Evolutionary conservation across 1,284 basidiomycete species (phyloP), one percentile per base, ranked within the genome.

Genomic region (Coniferiporia weirii): DNA sequence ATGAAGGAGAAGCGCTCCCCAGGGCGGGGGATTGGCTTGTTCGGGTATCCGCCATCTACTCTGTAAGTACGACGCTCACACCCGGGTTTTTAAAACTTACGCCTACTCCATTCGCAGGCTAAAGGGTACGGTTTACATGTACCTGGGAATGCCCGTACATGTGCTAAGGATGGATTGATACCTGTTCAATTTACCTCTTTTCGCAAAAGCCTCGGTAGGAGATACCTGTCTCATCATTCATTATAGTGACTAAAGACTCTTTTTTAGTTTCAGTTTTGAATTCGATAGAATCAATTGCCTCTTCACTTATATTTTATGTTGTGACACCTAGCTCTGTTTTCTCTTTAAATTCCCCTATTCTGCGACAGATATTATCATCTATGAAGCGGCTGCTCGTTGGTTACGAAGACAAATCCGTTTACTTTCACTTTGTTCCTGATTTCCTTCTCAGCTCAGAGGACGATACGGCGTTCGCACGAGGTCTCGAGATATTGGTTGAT

Each of bases 401-500:
- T 71, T 73, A 27, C 75, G 75, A 61, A 65, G 76, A 1, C 74
- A 77, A 51, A 72, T 10, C 79, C 57, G 71, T 81, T 15, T 72
- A 84, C 22, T 80, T 88, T 54, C 87, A 91, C 62, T 81, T 91
- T 56, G 73, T 93, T 44, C 86, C 91, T 1, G 83, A 89, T 58
- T 74, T 81, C 12, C 70, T 81, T 44, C 72, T 88, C 17, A 70
- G 73, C 44, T 75, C 74, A 40, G 72, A 70, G 22, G 69, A 75
- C 43, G 72, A 75, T 56, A 74, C 74, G 60, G 73, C 79, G 3
- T 68, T 73, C 13, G 65, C 70, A 7, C 71, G 70, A 27, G 72
- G 73, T 52, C 69, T 72, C 6, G 75, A 75, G 48, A 65, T 69
- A 6, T 74, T 89, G 13, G 83, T 82, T 40, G 75, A 74, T 49